Conservation (phyloP, 352 stramenopile genomes). For the Globisporangium recalcitrans region DNA sequence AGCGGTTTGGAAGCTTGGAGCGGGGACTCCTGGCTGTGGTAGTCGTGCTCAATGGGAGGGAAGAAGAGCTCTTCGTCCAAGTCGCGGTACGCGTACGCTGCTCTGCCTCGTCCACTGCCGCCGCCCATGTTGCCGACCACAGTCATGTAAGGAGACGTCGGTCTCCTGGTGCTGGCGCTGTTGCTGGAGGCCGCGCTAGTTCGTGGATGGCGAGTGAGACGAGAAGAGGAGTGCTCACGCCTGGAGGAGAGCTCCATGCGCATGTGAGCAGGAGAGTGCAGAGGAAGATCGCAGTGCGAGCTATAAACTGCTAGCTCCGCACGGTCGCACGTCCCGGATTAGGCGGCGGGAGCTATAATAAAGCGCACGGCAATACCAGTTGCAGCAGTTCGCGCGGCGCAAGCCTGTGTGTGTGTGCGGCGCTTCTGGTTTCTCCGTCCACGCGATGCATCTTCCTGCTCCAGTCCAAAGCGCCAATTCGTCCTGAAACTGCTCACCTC, state of each 20-base stretch:
- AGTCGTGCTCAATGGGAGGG: slow-evolving; percentile 10
- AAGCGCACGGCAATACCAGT: not conserved
- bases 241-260: not conserved
- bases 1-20: not conserved
- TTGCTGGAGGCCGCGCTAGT: not conserved
- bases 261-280: not conserved
- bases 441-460: not conserved
- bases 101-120: slow-evolving; percentile 5
- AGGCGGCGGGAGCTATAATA: not conserved
- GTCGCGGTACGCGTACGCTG: slow-evolving; percentile 16
- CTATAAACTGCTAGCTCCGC: not conserved
- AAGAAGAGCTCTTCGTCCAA: slow-evolving; percentile 16
- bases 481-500: not conserved
- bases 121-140: slow-evolving; percentile 8
- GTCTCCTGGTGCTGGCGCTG: not conserved
- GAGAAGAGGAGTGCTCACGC: not conserved
- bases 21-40: slow-evolving; percentile 17
- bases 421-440: not conserved
- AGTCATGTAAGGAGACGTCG: not conserved
- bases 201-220: not conserved
- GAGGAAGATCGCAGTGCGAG: not conserved
- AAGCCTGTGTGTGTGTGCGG: not conserved
- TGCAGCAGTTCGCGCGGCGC: too few relatives aligned
- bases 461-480: too few relatives aligned
- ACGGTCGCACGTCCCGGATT: not conserved